These are phyloP conservation scores for Corallochytrium limacisporum DNA, from an alignment of 78 protist species.

Conservation along the genomic window DNA sequence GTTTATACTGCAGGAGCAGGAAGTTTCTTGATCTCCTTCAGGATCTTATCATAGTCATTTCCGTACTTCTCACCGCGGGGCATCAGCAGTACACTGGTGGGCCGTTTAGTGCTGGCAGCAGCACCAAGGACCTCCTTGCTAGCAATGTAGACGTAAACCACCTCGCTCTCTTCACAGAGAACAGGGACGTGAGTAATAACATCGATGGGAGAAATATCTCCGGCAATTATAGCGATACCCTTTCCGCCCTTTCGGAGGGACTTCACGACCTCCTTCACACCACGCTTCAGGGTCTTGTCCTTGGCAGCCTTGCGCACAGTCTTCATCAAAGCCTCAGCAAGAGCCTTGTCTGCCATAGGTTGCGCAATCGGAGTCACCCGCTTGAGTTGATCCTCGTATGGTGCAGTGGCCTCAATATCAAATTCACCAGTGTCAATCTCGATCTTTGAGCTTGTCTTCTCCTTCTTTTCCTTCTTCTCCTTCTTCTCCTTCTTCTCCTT, in stretches of 20 bases:
- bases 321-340: conserved; percentile 64
- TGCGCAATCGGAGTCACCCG: conserved; percentile 48
- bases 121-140: conserved; percentile 76
- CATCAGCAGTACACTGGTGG: conserved; percentile 66
- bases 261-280: conserved; percentile 88
- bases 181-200: conserved; percentile 88
- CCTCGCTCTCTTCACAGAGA: conserved; percentile 62
- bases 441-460: not conserved
- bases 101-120: conserved; percentile 80
- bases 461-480: not conserved
- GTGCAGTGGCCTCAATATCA: too few species aligned
- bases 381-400: not conserved
- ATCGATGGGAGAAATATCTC: conserved; percentile 90
- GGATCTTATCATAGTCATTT: too few species aligned
- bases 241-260: conserved; percentile 41
- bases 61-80: too few species aligned
- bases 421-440: conserved; percentile 1
- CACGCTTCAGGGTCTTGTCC: conserved; percentile 58
- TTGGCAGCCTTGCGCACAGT: conserved; percentile 28
- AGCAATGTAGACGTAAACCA: conserved; percentile 78
- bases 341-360: conserved; percentile 73
- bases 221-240: conserved; percentile 76
- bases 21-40: too few species aligned
- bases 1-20: too few species aligned
- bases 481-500: conserved; percentile 3